Evolutionary conservation across 164 flowering plant genomes (phyloP).

Genomic region (Kingdonia uniflora): DNA sequence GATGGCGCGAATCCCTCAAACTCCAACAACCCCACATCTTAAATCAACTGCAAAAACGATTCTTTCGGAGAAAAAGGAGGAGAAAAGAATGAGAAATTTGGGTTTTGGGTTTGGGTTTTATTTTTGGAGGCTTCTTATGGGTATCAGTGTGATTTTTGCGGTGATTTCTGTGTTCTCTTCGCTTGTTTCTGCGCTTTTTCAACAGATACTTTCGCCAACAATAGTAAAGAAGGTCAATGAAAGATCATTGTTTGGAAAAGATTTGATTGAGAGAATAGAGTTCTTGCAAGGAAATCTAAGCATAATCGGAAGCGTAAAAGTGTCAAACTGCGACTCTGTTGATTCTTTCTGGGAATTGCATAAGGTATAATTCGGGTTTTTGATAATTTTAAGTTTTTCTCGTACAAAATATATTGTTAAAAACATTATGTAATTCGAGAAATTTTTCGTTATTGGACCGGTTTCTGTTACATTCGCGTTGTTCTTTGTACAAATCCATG

Average conservation of each 20-base stretch:
- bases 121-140: conserved; percentile 22
- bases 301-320: conserved; percentile 17
- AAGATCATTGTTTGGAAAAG: conserved; percentile 22
- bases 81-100: conserved; percentile 15
- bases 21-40: conserved; percentile 18
- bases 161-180: conserved; percentile 33
- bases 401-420: neutral
- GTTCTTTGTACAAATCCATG: conserved; percentile 46
- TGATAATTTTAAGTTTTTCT: neutral
- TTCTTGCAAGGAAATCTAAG: conserved; percentile 36
- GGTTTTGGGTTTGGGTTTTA: conserved; percentile 1
- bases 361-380: conserved; percentile 30
- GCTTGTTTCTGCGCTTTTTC: conserved; percentile 25
- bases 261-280: conserved; percentile 30
- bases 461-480: conserved; percentile 37
- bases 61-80: conserved; percentile 2
- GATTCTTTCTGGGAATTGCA: conserved; percentile 48
- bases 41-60: conserved; percentile 28
- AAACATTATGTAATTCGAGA: too few relatives aligned
- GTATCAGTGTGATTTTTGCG: conserved; percentile 25
- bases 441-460: conserved; percentile 38
- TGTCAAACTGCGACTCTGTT: conserved; percentile 37
- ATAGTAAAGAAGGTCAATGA: conserved; percentile 28
- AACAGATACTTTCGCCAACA: conserved; percentile 31
- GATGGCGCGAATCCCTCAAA: conserved; percentile 3